phyloP scores from a whole-genome alignment of 768 basidiomycete species.

The Pseudohyphozyma bogoriensis region DNA sequence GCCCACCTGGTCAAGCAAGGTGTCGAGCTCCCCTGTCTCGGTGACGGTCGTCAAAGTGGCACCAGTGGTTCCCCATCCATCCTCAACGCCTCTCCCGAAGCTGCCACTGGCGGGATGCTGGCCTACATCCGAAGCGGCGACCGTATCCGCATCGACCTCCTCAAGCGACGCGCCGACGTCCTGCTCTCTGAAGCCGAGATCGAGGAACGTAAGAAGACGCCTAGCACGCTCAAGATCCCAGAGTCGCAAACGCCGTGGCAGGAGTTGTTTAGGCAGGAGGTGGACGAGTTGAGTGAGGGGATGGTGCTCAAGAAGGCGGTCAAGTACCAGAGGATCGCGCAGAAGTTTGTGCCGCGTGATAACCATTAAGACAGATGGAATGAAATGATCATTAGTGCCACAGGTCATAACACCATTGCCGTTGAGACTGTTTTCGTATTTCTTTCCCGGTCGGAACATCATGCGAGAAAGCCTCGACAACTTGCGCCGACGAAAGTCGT shows the following conservation, averaged over 20 bases:
- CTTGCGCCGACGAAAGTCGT: no score
- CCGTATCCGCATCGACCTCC: conserved; percentile 33
- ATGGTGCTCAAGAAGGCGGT: conserved; percentile 36
- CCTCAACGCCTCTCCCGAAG: conserved; percentile 37
- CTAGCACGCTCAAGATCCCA: conserved; percentile 31
- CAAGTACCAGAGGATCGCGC: conserved; percentile 36
- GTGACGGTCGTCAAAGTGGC: conserved; percentile 37
- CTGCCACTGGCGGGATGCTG: conserved; percentile 34
- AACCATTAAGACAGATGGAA: no score
- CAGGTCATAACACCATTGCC: no score
- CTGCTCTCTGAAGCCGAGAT: conserved; percentile 32
- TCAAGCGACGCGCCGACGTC: conserved; percentile 33
- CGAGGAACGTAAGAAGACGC: conserved; percentile 31
- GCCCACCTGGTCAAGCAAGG: conserved; percentile 35
- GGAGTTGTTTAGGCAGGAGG: conserved; percentile 35
- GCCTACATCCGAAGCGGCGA: conserved; percentile 35
- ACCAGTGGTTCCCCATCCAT: conserved; percentile 37
- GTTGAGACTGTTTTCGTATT: no score
- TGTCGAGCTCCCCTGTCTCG: conserved; percentile 37
- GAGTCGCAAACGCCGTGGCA: conserved; percentile 38
- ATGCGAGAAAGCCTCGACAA: no score
- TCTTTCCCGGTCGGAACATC: no score
- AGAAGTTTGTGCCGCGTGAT: no score
- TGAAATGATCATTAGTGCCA: no score
- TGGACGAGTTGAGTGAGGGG: conserved; percentile 36